Evolutionary conservation across 169 alveolate species (phyloP).

Genomic region (Eimeria necatrix): DNA sequence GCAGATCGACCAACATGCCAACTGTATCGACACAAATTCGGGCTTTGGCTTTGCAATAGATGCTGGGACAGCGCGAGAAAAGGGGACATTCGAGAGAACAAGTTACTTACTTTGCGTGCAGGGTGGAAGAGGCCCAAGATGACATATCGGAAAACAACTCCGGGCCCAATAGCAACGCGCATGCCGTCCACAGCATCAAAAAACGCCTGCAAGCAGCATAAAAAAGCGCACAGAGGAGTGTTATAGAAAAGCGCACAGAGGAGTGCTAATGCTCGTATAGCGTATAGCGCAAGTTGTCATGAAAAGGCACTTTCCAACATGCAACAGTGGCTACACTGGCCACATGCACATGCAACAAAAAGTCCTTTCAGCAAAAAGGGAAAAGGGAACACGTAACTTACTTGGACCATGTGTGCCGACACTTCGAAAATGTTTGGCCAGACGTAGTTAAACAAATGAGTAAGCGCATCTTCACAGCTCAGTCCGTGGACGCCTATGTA

Average conservation of each 20-base stretch:
- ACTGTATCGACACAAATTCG: not conserved
- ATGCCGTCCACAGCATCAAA: slow-evolving; percentile 99
- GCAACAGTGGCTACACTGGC: not conserved
- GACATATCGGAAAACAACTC: slow-evolving; percentile 96
- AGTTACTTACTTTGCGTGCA: slow-evolving; percentile 97
- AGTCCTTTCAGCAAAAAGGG: not conserved
- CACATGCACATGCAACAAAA: not conserved
- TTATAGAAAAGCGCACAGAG: not conserved
- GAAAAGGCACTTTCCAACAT: not conserved
- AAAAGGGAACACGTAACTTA: not conserved
- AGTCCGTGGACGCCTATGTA: slow-evolving; percentile 85
- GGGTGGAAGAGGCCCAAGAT: slow-evolving; percentile 99
- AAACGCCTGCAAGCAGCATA: slow-evolving; percentile 93
- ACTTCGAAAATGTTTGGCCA: slow-evolving; percentile 99
- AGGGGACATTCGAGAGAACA: not conserved
- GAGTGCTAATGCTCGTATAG: too few relatives aligned
- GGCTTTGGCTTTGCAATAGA: not conserved
- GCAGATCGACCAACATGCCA: not conserved
- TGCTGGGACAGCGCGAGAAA: not conserved
- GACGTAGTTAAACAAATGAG: slow-evolving; percentile 98
- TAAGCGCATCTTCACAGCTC: slow-evolving; percentile 94
- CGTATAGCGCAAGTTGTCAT: not conserved
- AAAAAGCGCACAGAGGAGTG: not conserved
- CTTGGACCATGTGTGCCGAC: slow-evolving; percentile 96
- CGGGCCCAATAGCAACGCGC: slow-evolving; percentile 99